These are phyloP conservation scores for Fusarium sp. DNA, from an alignment of 2,329 filamentous ascomycete species.

Conservation along the genomic window DNA sequence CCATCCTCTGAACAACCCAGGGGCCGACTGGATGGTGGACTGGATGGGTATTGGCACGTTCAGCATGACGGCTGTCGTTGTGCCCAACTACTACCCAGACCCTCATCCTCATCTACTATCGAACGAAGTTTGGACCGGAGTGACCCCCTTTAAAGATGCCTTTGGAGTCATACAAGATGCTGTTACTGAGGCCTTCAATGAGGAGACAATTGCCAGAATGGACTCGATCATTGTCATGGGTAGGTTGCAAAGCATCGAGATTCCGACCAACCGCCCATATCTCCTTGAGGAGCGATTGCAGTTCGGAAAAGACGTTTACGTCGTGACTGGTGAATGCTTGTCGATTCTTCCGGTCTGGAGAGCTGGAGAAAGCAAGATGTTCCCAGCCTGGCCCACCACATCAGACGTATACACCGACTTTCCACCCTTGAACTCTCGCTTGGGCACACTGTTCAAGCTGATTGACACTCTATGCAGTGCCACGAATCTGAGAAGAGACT, in stretches of 20 bases:
- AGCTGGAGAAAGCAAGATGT: not conserved
- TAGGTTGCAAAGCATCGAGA: not conserved
- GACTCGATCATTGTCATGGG: slow-evolving; percentile 7
- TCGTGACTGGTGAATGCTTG: not conserved
- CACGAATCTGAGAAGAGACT: not conserved
- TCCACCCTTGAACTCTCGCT: not conserved
- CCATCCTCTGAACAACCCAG: slow-evolving; percentile 28
- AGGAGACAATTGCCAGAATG: not conserved
- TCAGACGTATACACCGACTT: not conserved
- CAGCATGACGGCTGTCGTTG: slow-evolving; percentile 15
- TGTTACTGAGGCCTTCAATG: slow-evolving; percentile 14
- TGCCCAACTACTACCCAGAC: slow-evolving; percentile 35
- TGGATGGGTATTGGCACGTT: not conserved
- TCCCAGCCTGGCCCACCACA: not conserved
- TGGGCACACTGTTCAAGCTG: not conserved
- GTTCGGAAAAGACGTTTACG: not conserved
- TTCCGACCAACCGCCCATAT: not conserved
- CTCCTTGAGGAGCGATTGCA: not conserved
- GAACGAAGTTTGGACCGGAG: not conserved
- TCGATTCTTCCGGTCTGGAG: not conserved
- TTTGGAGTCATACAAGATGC: slow-evolving; percentile 3
- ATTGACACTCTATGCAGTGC: not conserved
- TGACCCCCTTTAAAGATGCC: not conserved
- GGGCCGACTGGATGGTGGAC: slow-evolving; percentile 29
- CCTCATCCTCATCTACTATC: slow-evolving; percentile 21